Base-by-base conservation (phyloP, 2,329 filamentous ascomycete species). In the Diplocarpon mali region DNA sequence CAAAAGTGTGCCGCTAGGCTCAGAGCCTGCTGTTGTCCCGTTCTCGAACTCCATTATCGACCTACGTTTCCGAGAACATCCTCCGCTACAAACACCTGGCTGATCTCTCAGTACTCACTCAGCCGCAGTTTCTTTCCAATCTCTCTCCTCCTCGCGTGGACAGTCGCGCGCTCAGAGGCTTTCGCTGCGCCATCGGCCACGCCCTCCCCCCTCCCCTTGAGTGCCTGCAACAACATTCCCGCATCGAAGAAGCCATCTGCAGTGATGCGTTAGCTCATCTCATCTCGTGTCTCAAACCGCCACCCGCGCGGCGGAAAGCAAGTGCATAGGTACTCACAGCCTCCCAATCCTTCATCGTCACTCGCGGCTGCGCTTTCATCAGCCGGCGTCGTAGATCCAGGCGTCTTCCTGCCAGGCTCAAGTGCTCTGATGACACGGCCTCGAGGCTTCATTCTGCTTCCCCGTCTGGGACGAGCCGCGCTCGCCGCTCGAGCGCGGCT, bases 221-320 rank as follows among this genome's bases (percentile, higher is more conserved):
- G 76, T 1, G 88, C 87, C 62, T 93, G 85, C 17, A 92, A 71
- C 5, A 95, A 75, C 87, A 95, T 94, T 12, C 90, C 90, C 0
- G 90, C 88, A 62, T 96, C 90, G 66, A 96, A 96, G 71, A 96
- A 95, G 28, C 90, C 90, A 70, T 95, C 89, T 55, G 28, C 11
- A 44, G 12, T 38, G 34, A 32, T 14, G 3, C 4, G 9, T 32
- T 44, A 37, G 40, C 52, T 42, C 54, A 45, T 42, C 41, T 45
- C 40, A 24, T 40, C 32, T 42, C 41, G 44, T 38, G 17, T 40
- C 32, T 36, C 39, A 48, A 38, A 43, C 30, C 35, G 40, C 24
- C 20, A 13, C 20, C 20, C n/a, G n/a, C n/a, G n/a, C n/a, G n/a
- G n/a, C n/a, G n/a, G n/a, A 42, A 16, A 30, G 32, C n/a, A 45